phyloP scores from a whole-genome alignment of 306 rosid species.

The Oemleria cerasiformis region DNA sequence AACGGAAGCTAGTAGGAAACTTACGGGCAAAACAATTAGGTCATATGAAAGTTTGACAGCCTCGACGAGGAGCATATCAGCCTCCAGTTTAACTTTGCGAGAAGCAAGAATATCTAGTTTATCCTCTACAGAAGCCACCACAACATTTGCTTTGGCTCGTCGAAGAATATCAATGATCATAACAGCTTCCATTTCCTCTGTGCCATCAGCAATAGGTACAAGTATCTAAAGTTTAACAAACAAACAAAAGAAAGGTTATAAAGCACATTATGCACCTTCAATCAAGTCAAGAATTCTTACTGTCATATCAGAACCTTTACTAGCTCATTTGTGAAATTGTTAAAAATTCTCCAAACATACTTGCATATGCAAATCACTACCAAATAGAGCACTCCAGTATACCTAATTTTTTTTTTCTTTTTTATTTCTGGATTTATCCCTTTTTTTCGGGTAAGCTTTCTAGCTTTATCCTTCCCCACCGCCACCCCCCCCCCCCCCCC shows the following conservation, averaged over 20 bases:
- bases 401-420: background rate
- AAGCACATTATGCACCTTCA: background rate
- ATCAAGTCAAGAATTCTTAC: background rate
- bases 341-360: background rate
- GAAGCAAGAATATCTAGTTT: slow-evolving; percentile 67
- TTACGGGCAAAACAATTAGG: slow-evolving; percentile 82
- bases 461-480: no score
- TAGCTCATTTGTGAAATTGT: background rate
- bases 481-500: no score
- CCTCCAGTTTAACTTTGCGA: slow-evolving; percentile 76
- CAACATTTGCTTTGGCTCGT: slow-evolving; percentile 78
- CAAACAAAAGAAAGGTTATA: slow-evolving; percentile 23
- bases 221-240: slow-evolving; percentile 58
- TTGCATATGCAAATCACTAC: background rate
- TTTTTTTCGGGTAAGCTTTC: background rate
- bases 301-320: background rate
- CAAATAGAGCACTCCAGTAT: background rate
- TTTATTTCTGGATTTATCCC: background rate
- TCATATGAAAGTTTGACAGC: slow-evolving; percentile 70
- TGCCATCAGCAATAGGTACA: slow-evolving; percentile 81
- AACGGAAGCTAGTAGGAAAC: slow-evolving; percentile 19
- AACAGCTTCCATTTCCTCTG: slow-evolving; percentile 95
- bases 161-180: slow-evolving; percentile 75
- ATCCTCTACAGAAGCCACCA: slow-evolving; percentile 81
- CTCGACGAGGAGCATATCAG: slow-evolving; percentile 74